These are phyloP conservation scores for Aspergillus puulaauensis DNA, from an alignment of 2,329 filamentous ascomycete genomes.

Conservation along the genomic window DNA sequence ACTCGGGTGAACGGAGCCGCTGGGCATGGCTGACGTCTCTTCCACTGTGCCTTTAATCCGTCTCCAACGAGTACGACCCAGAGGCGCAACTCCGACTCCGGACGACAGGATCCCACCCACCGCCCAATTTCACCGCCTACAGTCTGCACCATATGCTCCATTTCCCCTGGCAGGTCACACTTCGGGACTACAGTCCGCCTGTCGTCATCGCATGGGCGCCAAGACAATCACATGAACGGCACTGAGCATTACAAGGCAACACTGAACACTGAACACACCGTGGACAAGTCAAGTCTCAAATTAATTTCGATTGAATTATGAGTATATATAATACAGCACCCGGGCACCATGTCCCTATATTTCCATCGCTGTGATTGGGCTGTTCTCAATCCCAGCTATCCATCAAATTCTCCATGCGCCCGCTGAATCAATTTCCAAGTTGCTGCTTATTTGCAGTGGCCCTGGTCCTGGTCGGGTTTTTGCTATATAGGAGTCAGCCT, in stretches of 20 bases:
- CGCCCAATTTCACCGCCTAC: not conserved
- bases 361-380: too few relatives aligned
- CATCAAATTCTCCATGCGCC: not conserved
- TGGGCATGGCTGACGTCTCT: not conserved
- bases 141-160: not conserved
- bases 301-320: not conserved
- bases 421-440: not conserved
- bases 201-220: not conserved
- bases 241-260: too few relatives aligned
- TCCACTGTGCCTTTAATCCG: conserved; percentile 2
- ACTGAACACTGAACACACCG: too few relatives aligned
- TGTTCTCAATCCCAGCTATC: too few relatives aligned
- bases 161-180: not conserved
- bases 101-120: conserved; percentile 2
- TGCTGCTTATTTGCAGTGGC: conserved; percentile 3
- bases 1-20: conserved; percentile 16
- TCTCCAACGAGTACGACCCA: not conserved
- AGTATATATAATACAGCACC: not conserved
- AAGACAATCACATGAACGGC: conserved; percentile 9
- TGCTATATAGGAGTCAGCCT: not conserved
- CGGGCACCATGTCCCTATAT: not conserved
- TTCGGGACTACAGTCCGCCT: not conserved
- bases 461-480: not conserved
- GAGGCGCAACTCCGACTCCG: not conserved
- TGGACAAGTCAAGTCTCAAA: not conserved